Percentiles rank a stretch among this genome's conserved stretches.
Evolutionary conservation across 2,329 filamentous ascomycete species (phyloP).

Genomic region (Phaeosphaeria sp.): DNA sequence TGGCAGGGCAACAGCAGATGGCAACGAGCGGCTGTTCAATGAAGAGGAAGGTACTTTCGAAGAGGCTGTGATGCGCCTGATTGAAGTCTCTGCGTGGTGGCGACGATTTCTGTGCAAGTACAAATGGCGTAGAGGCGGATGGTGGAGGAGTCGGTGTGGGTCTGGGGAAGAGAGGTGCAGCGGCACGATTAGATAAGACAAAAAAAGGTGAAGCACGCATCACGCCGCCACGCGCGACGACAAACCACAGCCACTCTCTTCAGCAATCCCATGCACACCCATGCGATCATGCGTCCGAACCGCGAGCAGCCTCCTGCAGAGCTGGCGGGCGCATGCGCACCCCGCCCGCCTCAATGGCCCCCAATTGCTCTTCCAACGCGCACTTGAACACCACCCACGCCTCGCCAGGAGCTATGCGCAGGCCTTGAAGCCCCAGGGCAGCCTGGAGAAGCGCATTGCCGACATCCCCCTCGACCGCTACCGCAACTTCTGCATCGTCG

Average conservation of each 20-base stretch:
- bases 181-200: constrained; percentile 35
- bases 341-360: constrained; percentile 24
- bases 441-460: constrained; percentile 69
- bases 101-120: not conserved
- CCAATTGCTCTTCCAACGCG: constrained; percentile 7
- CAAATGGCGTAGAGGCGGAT: not conserved
- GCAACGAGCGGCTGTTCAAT: not conserved
- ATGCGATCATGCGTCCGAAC: constrained; percentile 59
- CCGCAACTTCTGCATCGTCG: constrained; percentile 98
- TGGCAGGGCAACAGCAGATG: constrained; percentile 36
- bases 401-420: constrained; percentile 42
- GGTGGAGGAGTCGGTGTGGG: constrained; percentile 15
- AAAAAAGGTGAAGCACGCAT: constrained; percentile 1
- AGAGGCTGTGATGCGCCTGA: not conserved
- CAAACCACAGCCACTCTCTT: constrained; percentile 15
- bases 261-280: constrained; percentile 44
- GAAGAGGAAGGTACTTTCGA: not conserved
- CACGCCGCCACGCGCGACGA: constrained; percentile 1
- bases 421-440: constrained; percentile 51
- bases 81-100: not conserved
- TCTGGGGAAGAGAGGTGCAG: constrained; percentile 10
- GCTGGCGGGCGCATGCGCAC: constrained; percentile 38
- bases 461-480: constrained; percentile 79
- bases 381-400: constrained; percentile 38
- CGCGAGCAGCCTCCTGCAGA: constrained; percentile 50